Evolutionary conservation across 768 basidiomycete species (phyloP).

Genomic region (Myochromella boudieri): DNA sequence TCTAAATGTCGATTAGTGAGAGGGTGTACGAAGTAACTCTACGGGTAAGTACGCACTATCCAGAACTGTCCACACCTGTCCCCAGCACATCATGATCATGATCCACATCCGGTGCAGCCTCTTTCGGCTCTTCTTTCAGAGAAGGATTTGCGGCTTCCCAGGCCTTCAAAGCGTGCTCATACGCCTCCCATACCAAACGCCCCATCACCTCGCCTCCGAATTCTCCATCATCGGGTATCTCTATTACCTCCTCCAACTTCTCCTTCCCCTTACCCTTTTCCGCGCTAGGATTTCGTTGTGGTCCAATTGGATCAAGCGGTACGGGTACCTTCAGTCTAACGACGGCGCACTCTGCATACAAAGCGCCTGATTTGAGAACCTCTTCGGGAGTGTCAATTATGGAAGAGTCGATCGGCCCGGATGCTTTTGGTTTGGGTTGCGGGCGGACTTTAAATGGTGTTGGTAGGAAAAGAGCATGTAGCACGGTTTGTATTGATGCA

Average conservation of each 20-base stretch:
- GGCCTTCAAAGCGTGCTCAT: conserved; percentile 61
- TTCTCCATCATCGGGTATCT: conserved; percentile 63
- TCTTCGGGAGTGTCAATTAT: conserved; percentile 46
- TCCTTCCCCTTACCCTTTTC: conserved; percentile 27
- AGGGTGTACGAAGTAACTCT: neutral
- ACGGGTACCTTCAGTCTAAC: conserved; percentile 44
- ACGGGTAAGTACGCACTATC: conserved; percentile 8
- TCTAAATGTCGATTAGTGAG: neutral
- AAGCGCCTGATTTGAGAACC: conserved; percentile 72
- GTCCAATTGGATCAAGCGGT: conserved; percentile 12
- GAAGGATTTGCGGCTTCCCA: conserved; percentile 56
- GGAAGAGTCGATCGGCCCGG: conserved; percentile 14
- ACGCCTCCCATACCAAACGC: conserved; percentile 73
- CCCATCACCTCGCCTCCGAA: conserved; percentile 70
- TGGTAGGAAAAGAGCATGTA: conserved; percentile 81
- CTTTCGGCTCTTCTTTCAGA: conserved; percentile 7
- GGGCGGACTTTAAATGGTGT: conserved; percentile 67
- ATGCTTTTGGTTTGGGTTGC: conserved; percentile 18
- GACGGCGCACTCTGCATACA: conserved; percentile 77
- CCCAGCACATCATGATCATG: conserved; percentile 4
- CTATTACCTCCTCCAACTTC: conserved; percentile 30
- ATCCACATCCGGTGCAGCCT: conserved; percentile 14
- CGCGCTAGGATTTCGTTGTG: conserved; percentile 21
- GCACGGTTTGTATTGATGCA: conserved; percentile 68
- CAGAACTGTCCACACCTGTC: neutral